Conservation (phyloP, 495 filamentous ascomycete species). For the Penicillium silybi region DNA sequence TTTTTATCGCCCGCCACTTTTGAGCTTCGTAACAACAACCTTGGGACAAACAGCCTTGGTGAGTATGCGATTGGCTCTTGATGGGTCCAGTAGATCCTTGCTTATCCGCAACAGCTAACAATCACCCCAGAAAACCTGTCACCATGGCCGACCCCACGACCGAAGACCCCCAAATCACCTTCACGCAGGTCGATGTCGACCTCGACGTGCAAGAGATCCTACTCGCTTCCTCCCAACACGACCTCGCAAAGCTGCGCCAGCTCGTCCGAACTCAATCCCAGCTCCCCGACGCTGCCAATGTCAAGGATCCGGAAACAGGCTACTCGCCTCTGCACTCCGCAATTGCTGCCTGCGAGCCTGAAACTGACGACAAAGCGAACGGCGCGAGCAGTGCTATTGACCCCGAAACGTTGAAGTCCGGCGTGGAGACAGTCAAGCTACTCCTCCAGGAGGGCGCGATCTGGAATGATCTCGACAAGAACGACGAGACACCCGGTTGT, state of each 20-base stretch:
- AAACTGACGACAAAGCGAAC: slow-evolving; percentile 33
- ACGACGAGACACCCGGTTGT: slow-evolving; percentile 89
- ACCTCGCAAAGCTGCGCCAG: slow-evolving; percentile 66
- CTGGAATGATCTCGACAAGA: slow-evolving; percentile 90
- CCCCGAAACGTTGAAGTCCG: slow-evolving; percentile 46
- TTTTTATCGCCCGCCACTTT: slow-evolving; percentile 16
- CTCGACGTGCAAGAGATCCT: slow-evolving; percentile 56
- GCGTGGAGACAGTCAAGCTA: slow-evolving; percentile 65
- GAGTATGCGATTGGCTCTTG: background rate
- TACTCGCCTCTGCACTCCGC: slow-evolving; percentile 87
- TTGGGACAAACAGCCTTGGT: background rate
- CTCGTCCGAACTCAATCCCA: slow-evolving; percentile 59
- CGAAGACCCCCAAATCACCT: slow-evolving; percentile 20
- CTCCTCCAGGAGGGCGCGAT: slow-evolving; percentile 86
- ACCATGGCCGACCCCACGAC: slow-evolving; percentile 27
- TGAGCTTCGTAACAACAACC: background rate
- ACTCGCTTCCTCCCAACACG: slow-evolving; percentile 78
- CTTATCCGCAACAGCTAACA: background rate
- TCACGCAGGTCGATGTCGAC: slow-evolving; percentile 39
- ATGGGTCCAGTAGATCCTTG: background rate
- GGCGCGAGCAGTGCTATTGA: slow-evolving; percentile 20
- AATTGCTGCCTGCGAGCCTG: slow-evolving; percentile 73
- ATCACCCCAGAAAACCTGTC: background rate
- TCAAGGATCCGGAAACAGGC: slow-evolving; percentile 80
- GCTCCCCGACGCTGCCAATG: slow-evolving; percentile 58